Base-by-base conservation (phyloP, 257 asterid genomes). In the Petrea volubilis region DNA sequence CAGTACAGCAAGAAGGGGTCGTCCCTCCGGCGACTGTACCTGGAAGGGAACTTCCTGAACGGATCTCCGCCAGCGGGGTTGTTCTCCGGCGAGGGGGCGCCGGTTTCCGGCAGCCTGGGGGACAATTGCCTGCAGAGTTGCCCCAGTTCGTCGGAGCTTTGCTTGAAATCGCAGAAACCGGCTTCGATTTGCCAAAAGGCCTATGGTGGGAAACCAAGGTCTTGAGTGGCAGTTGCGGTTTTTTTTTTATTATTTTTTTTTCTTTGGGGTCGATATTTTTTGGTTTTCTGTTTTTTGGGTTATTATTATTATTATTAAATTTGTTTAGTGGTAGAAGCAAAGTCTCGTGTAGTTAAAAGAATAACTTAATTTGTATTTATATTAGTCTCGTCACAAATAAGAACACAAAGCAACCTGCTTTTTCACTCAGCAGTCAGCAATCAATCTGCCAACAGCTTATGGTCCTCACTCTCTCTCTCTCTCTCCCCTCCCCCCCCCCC, bases 111-210 rank as follows among this genome's bases (percentile, higher is more conserved):
- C 7, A 90, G 96, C 64, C 61, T 93, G 20, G 97, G 98, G 20
- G 98, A 90, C 75, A 93, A 93, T 59, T 93, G 98, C 71, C 71
- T 93, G 64, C 80, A 69, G 70, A 78, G 44, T 29, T 93, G 98
- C 71, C 98, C 97, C 78, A 65, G 27, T 10, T 69, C 83, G 36
- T 93, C 98, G 92, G 86, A 75, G 52, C 96, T 91, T 66, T 91
- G 98, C 87, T 79, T 73, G 73, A 91, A 91, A 76, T 77, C 92
- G 61, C 98, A 93, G 90, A 93, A 93, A 77, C 88, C 97, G 6
- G 82, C 75, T 44, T 79, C 92, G 41, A 74, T 88, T 77, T 91
- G 98, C 86, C 94, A 80, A 74, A 94, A 77, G 68, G 94, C 90
- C 1, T 87, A 87, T 65, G 85, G 92, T 83, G 96, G 97, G 85